Evolutionary conservation across 192 early-diverging fungal genomes (phyloP).

Genomic region (Diversispora epigaea): DNA sequence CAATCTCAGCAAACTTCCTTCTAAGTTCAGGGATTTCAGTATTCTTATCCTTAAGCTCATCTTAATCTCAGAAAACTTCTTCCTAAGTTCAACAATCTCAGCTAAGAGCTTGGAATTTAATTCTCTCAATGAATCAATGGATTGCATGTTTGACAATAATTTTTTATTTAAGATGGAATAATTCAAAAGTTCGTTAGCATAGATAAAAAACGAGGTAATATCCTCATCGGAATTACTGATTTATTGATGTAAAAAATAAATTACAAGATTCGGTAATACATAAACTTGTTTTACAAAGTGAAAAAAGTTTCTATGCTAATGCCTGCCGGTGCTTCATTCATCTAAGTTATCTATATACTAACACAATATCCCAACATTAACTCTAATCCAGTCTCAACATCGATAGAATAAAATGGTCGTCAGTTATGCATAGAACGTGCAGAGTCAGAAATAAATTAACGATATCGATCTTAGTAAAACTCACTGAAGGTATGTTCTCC

Average conservation of each 20-base stretch:
- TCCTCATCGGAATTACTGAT: conserved; percentile 6
- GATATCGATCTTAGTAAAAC: too few relatives aligned
- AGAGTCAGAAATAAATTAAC: too few relatives aligned
- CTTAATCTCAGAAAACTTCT: too few relatives aligned
- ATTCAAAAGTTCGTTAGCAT: conserved; percentile 26
- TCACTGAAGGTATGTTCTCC: too few relatives aligned
- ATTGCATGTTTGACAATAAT: conserved; percentile 23
- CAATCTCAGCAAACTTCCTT: not conserved
- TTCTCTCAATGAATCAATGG: conserved; percentile 25
- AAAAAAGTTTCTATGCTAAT: conserved; percentile 16
- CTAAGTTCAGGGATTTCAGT: too few relatives aligned
- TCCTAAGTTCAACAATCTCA: conserved; percentile 14
- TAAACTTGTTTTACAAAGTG: conserved; percentile 4
- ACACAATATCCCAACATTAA: too few relatives aligned
- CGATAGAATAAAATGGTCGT: conserved; percentile 20
- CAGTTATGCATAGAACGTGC: too few relatives aligned
- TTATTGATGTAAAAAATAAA: conserved; percentile 30
- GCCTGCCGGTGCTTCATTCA: not conserved
- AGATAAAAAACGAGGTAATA: conserved; percentile 22
- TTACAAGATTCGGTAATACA: conserved; percentile 14
- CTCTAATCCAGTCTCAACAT: too few relatives aligned
- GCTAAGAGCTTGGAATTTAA: conserved; percentile 20
- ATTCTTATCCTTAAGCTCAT: too few relatives aligned
- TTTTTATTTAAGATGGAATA: conserved; percentile 26
- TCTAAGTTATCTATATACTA: conserved; percentile 12